Percentiles rank a stretch among this genome's conserved stretches.
Evolutionary conservation across 495 filamentous ascomycete genomes (phyloP).

Genomic region (Xylaria acuta): DNA sequence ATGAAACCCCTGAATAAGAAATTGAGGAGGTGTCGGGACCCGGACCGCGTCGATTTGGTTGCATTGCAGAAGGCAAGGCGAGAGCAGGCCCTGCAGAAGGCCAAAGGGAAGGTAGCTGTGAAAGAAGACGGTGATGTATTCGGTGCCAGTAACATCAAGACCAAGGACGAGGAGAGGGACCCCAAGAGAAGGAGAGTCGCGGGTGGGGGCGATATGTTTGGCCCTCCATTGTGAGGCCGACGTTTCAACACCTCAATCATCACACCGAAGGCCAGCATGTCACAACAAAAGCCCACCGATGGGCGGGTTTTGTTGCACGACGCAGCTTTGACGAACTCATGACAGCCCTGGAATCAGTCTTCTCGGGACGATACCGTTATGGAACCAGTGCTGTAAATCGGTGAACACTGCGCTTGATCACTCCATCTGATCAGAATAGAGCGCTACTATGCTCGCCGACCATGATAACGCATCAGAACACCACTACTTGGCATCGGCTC

Average conservation of each 20-base stretch:
- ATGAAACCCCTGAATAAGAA: conserved; percentile 70
- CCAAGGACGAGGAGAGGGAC: conserved; percentile 39
- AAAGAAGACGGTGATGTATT: conserved; percentile 54
- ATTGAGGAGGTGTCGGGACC: conserved; percentile 79
- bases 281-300: neutral
- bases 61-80: conserved; percentile 59
- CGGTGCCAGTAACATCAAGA: conserved; percentile 33
- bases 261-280: neutral
- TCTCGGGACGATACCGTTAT: neutral
- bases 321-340: neutral
- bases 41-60: conserved; percentile 67
- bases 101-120: conserved; percentile 46
- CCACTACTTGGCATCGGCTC: too few relatives aligned
- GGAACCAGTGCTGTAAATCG: neutral
- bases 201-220: conserved; percentile 64
- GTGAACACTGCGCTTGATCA: neutral
- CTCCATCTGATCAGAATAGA: neutral
- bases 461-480: neutral
- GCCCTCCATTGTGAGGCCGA: conserved; percentile 48
- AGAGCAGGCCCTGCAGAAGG: conserved; percentile 51
- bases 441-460: neutral
- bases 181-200: conserved; percentile 67
- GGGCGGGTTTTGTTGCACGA: neutral
- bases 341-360: neutral
- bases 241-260: neutral